Conservation (phyloP, 306 rosid species). For the Luffa aegyptiaca region DNA sequence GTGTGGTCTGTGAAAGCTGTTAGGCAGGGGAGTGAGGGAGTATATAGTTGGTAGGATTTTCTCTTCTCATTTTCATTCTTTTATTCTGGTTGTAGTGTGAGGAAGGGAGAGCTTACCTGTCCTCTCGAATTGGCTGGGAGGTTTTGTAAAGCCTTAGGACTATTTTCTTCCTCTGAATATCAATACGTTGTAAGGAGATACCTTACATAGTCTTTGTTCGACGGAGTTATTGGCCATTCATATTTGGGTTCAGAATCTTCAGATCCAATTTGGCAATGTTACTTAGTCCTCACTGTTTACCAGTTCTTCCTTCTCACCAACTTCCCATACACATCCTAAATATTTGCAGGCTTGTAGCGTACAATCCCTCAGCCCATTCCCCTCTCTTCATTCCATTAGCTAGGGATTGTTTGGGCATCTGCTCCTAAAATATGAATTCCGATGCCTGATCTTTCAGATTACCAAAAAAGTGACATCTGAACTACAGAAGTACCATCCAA, state of each 20-base stretch:
- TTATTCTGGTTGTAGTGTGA: too few relatives aligned
- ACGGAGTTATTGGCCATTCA: not conserved
- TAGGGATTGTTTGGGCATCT: not conserved
- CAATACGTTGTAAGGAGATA: too few relatives aligned
- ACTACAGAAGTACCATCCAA: not conserved
- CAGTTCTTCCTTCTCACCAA: not conserved
- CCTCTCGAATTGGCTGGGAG: too few relatives aligned
- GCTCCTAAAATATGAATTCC: not conserved
- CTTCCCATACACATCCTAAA: not conserved
- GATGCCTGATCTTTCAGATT: not conserved
- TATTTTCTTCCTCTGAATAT: too few relatives aligned
- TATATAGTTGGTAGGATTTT: too few relatives aligned
- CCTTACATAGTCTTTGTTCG: not conserved
- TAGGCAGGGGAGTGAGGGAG: too few relatives aligned
- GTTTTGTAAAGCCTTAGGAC: too few relatives aligned
- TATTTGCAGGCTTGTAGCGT: not conserved
- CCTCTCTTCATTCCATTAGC: not conserved
- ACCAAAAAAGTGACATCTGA: not conserved
- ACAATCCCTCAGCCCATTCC: not conserved
- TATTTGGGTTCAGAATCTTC: not conserved
- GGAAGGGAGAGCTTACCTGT: too few relatives aligned
- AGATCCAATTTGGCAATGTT: not conserved
- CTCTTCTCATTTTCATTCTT: too few relatives aligned
- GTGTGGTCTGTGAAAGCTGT: too few relatives aligned
- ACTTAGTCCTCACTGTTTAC: not conserved